Evolutionary conservation across 495 filamentous ascomycete genomes (phyloP).

Genomic region (Xylaria curta): DNA sequence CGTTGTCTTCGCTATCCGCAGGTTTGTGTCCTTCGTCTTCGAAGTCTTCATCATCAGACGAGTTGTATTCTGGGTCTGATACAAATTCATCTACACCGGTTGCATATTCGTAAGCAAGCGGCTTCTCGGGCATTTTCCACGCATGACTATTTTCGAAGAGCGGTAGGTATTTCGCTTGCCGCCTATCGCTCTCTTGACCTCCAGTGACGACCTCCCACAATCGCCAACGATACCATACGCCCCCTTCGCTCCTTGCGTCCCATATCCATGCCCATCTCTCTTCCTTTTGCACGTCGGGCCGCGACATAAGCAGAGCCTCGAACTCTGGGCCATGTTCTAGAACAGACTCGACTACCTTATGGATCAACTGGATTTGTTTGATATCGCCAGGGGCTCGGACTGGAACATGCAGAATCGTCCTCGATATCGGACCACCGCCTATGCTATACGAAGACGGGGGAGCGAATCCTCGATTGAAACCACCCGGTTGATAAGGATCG

Average conservation of each 20-base stretch:
- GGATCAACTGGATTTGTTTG: constrained; percentile 80
- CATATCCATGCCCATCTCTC: constrained; percentile 95
- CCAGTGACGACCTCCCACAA: constrained; percentile 83
- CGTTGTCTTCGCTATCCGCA: constrained; percentile 61
- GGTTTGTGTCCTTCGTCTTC: constrained; percentile 73
- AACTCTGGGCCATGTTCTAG: constrained; percentile 84
- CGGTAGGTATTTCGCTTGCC: constrained; percentile 54
- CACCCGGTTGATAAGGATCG: constrained; percentile 64
- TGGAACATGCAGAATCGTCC: constrained; percentile 67
- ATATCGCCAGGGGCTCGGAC: constrained; percentile 80
- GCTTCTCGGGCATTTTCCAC: constrained; percentile 73
- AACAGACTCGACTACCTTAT: constrained; percentile 82
- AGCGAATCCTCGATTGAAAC: constrained; percentile 74
- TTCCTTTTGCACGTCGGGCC: constrained; percentile 77
- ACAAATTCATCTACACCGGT: constrained; percentile 78
- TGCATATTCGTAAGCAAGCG: constrained; percentile 74
- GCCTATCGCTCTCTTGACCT: constrained; percentile 41
- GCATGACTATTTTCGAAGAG: constrained; percentile 74
- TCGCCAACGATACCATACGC: constrained; percentile 89
- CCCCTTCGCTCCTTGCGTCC: constrained; percentile 80
- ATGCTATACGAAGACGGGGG: constrained; percentile 74
- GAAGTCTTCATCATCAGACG: constrained; percentile 85
- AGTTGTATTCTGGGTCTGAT: constrained; percentile 83
- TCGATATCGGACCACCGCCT: constrained; percentile 51
- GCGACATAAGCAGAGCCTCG: constrained; percentile 89